These are phyloP conservation scores for Monosporascus cannonballus DNA, from an alignment of 2,329 filamentous ascomycete species.

Conservation along the genomic window DNA sequence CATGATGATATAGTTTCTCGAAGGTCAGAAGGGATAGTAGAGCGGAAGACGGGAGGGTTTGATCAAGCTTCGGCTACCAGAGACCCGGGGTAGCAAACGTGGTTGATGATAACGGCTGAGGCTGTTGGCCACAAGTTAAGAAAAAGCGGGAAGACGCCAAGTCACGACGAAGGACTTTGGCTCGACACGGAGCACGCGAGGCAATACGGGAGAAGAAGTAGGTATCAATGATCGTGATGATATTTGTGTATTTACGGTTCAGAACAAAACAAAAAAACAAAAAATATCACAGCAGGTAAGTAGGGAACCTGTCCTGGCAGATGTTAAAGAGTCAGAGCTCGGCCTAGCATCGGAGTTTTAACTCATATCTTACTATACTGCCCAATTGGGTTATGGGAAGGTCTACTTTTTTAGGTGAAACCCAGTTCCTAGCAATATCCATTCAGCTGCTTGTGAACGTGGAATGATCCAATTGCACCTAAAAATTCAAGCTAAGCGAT, in stretches of 20 bases:
- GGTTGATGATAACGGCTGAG: neutral
- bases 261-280: neutral
- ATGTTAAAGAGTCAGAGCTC: neutral
- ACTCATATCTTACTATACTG: neutral
- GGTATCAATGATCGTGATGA: neutral
- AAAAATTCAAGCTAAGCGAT: neutral
- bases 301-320: neutral
- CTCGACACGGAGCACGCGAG: neutral
- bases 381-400: neutral
- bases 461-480: neutral
- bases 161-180: neutral
- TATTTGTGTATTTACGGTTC: neutral
- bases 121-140: neutral
- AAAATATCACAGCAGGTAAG: neutral
- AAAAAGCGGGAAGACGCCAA: neutral
- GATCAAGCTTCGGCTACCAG: neutral
- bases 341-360: neutral
- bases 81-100: neutral
- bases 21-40: neutral
- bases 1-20: constrained; percentile 17
- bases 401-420: neutral
- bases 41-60: neutral
- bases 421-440: neutral
- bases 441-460: neutral
- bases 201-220: neutral